Evolutionary conservation across 2,329 filamentous ascomycete species (phyloP).

Genomic region (Colletotrichum liaoningense): DNA sequence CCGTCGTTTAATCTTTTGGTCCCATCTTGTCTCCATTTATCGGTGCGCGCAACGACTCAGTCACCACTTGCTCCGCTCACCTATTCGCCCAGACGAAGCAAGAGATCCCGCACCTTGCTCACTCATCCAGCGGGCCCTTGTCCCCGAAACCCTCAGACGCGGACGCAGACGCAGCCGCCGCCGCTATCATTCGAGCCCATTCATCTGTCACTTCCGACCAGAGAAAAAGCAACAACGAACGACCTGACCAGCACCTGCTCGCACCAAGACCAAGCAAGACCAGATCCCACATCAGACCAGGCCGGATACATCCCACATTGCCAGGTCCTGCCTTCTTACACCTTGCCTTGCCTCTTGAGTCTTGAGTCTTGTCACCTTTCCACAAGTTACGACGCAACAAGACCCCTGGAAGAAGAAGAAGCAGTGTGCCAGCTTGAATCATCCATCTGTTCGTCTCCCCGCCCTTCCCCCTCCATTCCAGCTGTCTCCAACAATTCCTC

Average conservation of each 20-base stretch:
- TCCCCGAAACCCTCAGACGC: constrained; percentile 16
- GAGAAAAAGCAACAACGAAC: constrained; percentile 7
- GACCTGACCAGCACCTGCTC: background rate
- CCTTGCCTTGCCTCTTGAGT: background rate
- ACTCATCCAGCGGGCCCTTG: constrained; percentile 7
- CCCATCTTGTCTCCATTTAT: constrained; percentile 32
- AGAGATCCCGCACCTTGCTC: constrained; percentile 1
- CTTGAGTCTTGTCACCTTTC: background rate
- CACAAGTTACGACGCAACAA: background rate
- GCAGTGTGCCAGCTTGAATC: constrained; percentile 20
- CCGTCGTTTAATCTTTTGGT: constrained; percentile 32
- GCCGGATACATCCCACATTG: constrained; percentile 6
- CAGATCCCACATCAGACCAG: background rate
- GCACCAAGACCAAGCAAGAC: background rate
- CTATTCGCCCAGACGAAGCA: constrained; percentile 15
- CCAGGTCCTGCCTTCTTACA: background rate
- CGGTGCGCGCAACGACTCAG: constrained; percentile 32
- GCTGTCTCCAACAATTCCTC: background rate
- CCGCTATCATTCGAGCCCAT: constrained; percentile 4
- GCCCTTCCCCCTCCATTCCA: constrained; percentile 8
- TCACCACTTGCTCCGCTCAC: constrained; percentile 25
- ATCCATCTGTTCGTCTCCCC: constrained; percentile 27
- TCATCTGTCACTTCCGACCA: constrained; percentile 5
- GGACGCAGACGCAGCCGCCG: constrained; percentile 23
- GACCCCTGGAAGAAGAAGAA: constrained; percentile 10